Percentiles rank a stretch among this genome's conserved stretches.
These are phyloP conservation scores for Globisporangium recalcitrans DNA, from an alignment of 352 stramenopile genomes.

Conservation along the genomic window DNA sequence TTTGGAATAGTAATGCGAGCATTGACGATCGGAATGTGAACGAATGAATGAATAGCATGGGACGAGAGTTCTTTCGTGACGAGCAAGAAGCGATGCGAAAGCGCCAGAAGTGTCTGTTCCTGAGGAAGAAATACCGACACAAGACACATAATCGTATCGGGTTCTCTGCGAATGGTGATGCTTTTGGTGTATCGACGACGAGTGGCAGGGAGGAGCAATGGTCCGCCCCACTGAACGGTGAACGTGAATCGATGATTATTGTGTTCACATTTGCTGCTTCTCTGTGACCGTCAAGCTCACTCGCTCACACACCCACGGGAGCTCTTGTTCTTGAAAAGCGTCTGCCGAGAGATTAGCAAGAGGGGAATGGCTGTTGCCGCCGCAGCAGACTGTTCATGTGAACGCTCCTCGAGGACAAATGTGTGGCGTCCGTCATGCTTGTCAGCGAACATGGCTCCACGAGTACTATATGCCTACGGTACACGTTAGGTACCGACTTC, in stretches of 20 bases:
- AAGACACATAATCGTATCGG: not conserved
- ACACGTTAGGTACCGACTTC: not conserved
- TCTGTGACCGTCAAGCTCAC: not conserved
- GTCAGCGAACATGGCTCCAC: not conserved
- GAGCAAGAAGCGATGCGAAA: not conserved
- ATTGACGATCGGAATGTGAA: not conserved
- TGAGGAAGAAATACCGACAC: not conserved
- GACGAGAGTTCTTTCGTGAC: not conserved
- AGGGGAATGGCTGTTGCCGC: not conserved
- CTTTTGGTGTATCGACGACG: not conserved
- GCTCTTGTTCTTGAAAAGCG: not conserved
- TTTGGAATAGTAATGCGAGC: not conserved
- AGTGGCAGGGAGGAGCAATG: not conserved
- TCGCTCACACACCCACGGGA: not conserved
- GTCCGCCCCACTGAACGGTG: not conserved
- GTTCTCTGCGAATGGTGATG: not conserved
- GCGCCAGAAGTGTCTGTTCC: not conserved
- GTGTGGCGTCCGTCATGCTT: not conserved
- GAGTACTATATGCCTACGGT: not conserved
- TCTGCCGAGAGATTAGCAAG: not conserved
- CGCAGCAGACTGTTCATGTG: not conserved
- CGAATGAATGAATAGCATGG: not conserved
- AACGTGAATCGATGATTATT: no score
- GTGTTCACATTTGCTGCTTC: not conserved
- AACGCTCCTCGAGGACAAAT: not conserved